A percentile compares a stretch with the other conserved stretches of the same genome.
Conservation (phyloP, 768 basidiomycete genomes). For the Lactarius tabidus region DNA sequence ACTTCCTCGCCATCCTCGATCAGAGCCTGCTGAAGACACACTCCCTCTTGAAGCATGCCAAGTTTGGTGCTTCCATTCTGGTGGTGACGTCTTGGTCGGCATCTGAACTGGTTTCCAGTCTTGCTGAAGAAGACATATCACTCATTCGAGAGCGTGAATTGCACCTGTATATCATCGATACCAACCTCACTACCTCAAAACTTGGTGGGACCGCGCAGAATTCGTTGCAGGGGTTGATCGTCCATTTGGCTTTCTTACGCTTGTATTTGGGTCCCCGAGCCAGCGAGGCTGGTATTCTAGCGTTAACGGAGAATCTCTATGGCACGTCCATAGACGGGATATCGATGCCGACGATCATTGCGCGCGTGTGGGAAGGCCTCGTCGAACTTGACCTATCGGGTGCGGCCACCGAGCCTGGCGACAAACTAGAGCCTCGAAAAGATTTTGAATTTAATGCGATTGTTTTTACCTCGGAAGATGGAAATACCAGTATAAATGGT, state of each 20-base stretch:
- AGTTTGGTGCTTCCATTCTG: constrained; percentile 64
- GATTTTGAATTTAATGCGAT: constrained; percentile 72
- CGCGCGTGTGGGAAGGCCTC: constrained; percentile 63
- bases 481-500: constrained; percentile 56
- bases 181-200: constrained; percentile 47
- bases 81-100: constrained; percentile 70
- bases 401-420: constrained; percentile 24
- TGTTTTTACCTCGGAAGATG: constrained; percentile 55
- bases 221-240: constrained; percentile 51
- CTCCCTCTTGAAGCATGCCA: constrained; percentile 63
- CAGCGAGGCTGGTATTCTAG: constrained; percentile 47
- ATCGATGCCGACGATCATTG: constrained; percentile 49
- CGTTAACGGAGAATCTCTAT: constrained; percentile 46
- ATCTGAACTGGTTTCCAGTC: constrained; percentile 66
- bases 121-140: constrained; percentile 48
- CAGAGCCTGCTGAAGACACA: constrained; percentile 75
- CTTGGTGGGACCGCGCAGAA: constrained; percentile 36
- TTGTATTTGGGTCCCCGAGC: constrained; percentile 73
- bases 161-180: constrained; percentile 57
- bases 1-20: constrained; percentile 75
- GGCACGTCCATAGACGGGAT: constrained; percentile 46
- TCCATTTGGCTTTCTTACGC: constrained; percentile 78
- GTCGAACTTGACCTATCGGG: constrained; percentile 42
- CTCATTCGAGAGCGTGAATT: constrained; percentile 50
- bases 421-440: constrained; percentile 40